Base-by-base conservation (phyloP, 306 rosid species). In the Gastrolobium bilobum region DNA sequence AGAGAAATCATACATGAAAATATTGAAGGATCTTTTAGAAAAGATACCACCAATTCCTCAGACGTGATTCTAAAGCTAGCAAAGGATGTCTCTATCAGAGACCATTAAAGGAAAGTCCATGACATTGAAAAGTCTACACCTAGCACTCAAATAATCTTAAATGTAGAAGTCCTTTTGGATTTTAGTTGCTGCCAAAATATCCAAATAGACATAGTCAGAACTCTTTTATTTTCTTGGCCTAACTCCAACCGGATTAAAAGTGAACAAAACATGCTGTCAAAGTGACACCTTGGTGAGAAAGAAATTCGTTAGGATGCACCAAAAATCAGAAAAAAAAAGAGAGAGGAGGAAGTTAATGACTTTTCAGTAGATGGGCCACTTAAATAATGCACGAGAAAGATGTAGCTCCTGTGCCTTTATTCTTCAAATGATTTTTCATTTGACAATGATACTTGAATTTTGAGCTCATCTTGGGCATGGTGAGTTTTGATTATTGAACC, bases 1-100 rank as follows among this genome's bases (percentile, higher is more conserved):
- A 34, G n/a, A 44, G 38, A 15, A 63, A 69, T 39, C 72, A 38
- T 52, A 14, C 48, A 40, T 66, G 65, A 57, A 61, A 56, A 30
- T 83, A 5, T 43, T 31, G 62, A 78, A 39, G 50, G 15, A 31
- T 79, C 83, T 59, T 57, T 48, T 29, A 30, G 37, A 74, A 61
- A 77, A 70, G 53, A 73, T 40, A 44, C 38, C 73, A 42, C 20
- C 68, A 5, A 37, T 52, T 52, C 30, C 40, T 34, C 6, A 54
- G 11, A 75, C 57, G 80, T 79, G 71, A 83, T 73, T 71, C 74
- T 38, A 76, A 80, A 44, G 81, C 78, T 57, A 52, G 35, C 71
- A 60, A 78, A 83, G 46, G n/a, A 72, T 76, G 79, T 80, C 87
- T 58, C 75, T 57, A 71, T 80, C 83, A 52, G 1, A 70, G 3